Base-by-base conservation (phyloP, 768 basidiomycete species). In the Mycena vitilis region DNA sequence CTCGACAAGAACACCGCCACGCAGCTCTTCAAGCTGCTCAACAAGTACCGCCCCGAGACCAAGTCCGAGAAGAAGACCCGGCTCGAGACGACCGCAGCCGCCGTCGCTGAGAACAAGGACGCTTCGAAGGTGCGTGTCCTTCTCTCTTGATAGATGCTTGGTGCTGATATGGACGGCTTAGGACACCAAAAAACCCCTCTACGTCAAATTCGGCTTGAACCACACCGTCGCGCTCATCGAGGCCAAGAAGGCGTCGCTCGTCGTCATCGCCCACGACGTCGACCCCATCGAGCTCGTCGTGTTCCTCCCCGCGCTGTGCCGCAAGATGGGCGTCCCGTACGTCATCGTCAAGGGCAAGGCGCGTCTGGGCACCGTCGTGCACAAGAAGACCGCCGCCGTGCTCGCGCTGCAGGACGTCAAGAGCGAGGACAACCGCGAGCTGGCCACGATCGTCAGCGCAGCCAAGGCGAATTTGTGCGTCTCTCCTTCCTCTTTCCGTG, bases 1-100 rank as follows among this genome's bases (percentile, higher is more conserved):
- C 87, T 99, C 78, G 97, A 99, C 89, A 98, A 98, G 89, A 99
- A 98, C 88, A 98, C 96, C 58, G 97, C 97, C 25, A 96, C 94
- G 37, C 96, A 98, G 81, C 83, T 99, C 69, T 99, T 98, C 91
- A 96, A 97, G 84, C 90, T 99, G 69, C 81, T 98, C 54, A 97
- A 99, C 91, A 98, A 98, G 88, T 95, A 96, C 83, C 91, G 94
- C 70, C 94, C 95, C 11, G 95, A 96, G 87, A 91, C 91, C 69
- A 97, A 95, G 87, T 90, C 90, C 79, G 96, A 99, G 88, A 99
- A 99, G 90, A 96, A 96, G 86, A 89, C 91, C 63, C 96, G 96
- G 83, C 89, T 98, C 44, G 82, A 87, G 72, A 88, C 91, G 57
- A 83, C 89, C 70, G 94, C 94, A 40, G 89, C 91, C 75, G 92